Evolutionary conservation across 2,329 filamentous ascomycete genomes (phyloP).

Genomic region (Sphaerulina vaccinii): DNA sequence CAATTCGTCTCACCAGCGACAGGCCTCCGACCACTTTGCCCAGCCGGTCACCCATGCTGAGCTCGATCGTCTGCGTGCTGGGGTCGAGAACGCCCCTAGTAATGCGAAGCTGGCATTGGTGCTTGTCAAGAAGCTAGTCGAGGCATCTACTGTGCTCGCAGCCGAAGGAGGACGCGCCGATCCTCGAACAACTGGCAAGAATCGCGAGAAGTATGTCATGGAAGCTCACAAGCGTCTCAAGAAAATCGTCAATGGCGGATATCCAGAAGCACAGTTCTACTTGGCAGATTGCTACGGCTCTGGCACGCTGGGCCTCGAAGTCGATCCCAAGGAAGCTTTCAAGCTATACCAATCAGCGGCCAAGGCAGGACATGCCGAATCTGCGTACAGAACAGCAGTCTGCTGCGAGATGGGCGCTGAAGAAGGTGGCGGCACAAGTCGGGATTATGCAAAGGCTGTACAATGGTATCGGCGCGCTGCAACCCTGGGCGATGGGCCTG

Average conservation of each 20-base stretch:
- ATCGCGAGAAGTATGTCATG: slow-evolving; percentile 76
- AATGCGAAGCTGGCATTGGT: slow-evolving; percentile 70
- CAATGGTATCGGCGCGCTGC: slow-evolving; percentile 98
- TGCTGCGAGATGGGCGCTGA: slow-evolving; percentile 96
- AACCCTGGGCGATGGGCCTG: slow-evolving; percentile 82
- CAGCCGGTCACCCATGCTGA: slow-evolving; percentile 72
- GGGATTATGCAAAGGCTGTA: slow-evolving; percentile 88
- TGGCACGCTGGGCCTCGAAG: slow-evolving; percentile 73
- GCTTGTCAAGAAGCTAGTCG: slow-evolving; percentile 79
- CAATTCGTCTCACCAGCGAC: slow-evolving; percentile 30
- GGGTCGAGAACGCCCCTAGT: slow-evolving; percentile 67
- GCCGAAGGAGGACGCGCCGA: slow-evolving; percentile 73
- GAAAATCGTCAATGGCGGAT: slow-evolving; percentile 72
- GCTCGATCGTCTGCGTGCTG: slow-evolving; percentile 67
- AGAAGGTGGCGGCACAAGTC: slow-evolving; percentile 87
- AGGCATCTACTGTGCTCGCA: slow-evolving; percentile 76
- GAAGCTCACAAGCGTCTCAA: slow-evolving; percentile 91
- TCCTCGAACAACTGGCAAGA: slow-evolving; percentile 59
- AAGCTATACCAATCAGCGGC: slow-evolving; percentile 89
- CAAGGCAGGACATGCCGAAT: slow-evolving; percentile 79
- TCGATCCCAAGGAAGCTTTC: slow-evolving; percentile 90
- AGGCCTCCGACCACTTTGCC: slow-evolving; percentile 26
- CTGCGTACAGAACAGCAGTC: slow-evolving; percentile 91
- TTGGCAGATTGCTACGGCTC: slow-evolving; percentile 86
- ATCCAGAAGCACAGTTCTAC: slow-evolving; percentile 88